phyloP scores from a whole-genome alignment of 2,329 filamentous ascomycete genomes.

The Stachybotrys chlorohalonatus region DNA sequence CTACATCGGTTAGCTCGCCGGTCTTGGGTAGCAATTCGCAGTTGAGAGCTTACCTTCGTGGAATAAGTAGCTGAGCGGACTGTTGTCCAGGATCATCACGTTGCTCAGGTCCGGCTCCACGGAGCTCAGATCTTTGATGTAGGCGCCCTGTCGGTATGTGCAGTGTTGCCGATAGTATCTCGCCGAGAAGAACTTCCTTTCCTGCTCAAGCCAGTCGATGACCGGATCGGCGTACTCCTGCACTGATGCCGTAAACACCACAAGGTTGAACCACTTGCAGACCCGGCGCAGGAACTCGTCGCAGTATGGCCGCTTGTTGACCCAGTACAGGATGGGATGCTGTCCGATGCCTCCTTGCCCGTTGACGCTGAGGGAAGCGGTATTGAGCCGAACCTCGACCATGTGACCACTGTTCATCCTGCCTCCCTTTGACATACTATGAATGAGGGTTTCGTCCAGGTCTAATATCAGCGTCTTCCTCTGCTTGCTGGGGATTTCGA shows the following conservation, averaged over 20 bases:
- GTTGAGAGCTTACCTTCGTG: conserved; percentile 66
- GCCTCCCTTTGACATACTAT: conserved; percentile 94
- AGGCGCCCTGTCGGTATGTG: conserved; percentile 88
- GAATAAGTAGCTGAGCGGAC: conserved; percentile 95
- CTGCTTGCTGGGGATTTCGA: conserved; percentile 46
- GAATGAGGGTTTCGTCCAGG: conserved; percentile 93
- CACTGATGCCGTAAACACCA: conserved; percentile 93
- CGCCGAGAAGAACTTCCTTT: conserved; percentile 91
- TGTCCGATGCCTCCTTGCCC: conserved; percentile 62
- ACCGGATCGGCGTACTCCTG: conserved; percentile 98
- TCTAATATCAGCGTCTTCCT: conserved; percentile 94
- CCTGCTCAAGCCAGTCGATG: conserved; percentile 95
- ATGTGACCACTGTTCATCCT: conserved; percentile 96
- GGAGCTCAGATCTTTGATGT: conserved; percentile 94
- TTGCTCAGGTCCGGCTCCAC: conserved; percentile 96
- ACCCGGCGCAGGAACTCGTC: conserved; percentile 91
- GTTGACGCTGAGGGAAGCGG: conserved; percentile 57
- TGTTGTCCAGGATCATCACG: conserved; percentile 98
- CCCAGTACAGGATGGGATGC: conserved; percentile 96
- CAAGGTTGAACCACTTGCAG: conserved; percentile 96
- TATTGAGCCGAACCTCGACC: conserved; percentile 90
- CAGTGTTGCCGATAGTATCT: conserved; percentile 96
- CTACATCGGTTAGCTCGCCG: conserved; percentile 34
- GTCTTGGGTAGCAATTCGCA: neutral
- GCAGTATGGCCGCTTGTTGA: conserved; percentile 94